A percentile compares a stretch with the other conserved stretches of the same genome.
Evolutionary conservation across 2,329 filamentous ascomycete genomes (phyloP).

Genomic region (Colletotrichum musicola): DNA sequence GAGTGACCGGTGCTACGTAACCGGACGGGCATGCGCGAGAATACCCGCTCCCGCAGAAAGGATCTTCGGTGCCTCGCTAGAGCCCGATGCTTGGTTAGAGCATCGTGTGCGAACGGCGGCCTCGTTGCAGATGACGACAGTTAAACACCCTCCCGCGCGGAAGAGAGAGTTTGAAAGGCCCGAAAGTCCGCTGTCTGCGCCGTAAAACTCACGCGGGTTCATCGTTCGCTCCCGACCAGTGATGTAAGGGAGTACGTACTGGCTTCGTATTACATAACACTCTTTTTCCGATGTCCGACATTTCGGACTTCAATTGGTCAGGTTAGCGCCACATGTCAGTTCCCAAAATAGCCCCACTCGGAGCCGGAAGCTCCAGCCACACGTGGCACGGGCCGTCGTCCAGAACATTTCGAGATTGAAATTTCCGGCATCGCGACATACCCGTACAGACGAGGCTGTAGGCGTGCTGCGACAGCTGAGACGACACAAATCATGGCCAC

Average conservation of each 20-base stretch:
- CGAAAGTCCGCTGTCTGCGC: constrained; percentile 30
- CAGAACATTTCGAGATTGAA: constrained; percentile 40
- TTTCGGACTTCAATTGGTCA: neutral
- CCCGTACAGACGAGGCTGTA: constrained; percentile 26
- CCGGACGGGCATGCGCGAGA: constrained; percentile 11
- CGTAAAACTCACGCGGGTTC: constrained; percentile 12
- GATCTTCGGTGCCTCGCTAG: constrained; percentile 32
- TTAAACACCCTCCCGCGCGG: constrained; percentile 3
- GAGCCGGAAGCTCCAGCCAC: constrained; percentile 18
- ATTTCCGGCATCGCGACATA: constrained; percentile 38
- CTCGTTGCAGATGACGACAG: constrained; percentile 34
- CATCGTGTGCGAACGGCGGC: neutral
- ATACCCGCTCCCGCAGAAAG: constrained; percentile 17
- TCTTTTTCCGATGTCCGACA: too few relatives aligned
- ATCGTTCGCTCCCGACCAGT: constrained; percentile 24
- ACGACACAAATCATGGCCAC: constrained; percentile 53
- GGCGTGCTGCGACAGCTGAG: constrained; percentile 22
- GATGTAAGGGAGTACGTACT: constrained; percentile 11
- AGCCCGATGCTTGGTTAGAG: constrained; percentile 11
- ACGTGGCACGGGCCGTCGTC: constrained; percentile 32
- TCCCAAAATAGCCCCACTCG: neutral
- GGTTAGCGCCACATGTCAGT: constrained; percentile 13
- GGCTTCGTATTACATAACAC: too few relatives aligned
- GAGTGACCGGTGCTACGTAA: constrained; percentile 37
- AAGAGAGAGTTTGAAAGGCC: constrained; percentile 7